Evolutionary conservation across 441 rosid species (phyloP), one percentile per base, ranked within the genome.

Genomic region (Corymbia citriodora): DNA sequence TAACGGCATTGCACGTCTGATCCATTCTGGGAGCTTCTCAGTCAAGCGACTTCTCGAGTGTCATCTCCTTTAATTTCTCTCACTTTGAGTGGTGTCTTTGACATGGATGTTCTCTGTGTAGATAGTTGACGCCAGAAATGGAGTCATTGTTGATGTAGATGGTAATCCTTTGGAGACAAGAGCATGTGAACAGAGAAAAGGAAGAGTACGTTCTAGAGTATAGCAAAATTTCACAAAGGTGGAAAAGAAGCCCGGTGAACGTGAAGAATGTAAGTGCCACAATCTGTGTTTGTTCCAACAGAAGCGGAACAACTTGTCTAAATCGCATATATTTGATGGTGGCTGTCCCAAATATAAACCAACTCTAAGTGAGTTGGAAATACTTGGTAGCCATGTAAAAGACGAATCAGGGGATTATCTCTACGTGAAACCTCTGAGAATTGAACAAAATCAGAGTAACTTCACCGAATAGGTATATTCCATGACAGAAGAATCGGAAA

Each of bases 261-360:
- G 29, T 57, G 3, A 57, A 57, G 63, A 57, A 57, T 57, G 14
- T 10, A 87, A 36, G 33, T 61, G 45, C 45, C 45, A 89, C 88
- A 72, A 90, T 88, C 57, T 90, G 61, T n/a, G 91, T 88, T 49
- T 50, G 89, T 9, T 81, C 88, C 52, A 74, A 81, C 88, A 90
- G 89, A 31, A 40, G 82, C 25, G 85, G 90, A 23, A 90, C 91
- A 36, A 79, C 45, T 45, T 65, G 88, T 29, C 83, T 25, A 12
- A 90, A 79, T 29, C 87, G 87, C 45, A 88, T 59, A 87, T 87
- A 48, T 90, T 90, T 59, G 12, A 74, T 12, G 87, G 89, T 57
- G 40, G 91, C 40, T 90, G 45, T 40, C 45, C 45, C 45, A 40
- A 40, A 40, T 40, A 40, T 40, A 40, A 40, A 40, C 45, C 45